Percentiles rank a stretch among this genome's conserved stretches.
These are phyloP conservation scores for Populus davidiana DNA, from an alignment of 345 rosid species.

Conservation along the genomic window DNA sequence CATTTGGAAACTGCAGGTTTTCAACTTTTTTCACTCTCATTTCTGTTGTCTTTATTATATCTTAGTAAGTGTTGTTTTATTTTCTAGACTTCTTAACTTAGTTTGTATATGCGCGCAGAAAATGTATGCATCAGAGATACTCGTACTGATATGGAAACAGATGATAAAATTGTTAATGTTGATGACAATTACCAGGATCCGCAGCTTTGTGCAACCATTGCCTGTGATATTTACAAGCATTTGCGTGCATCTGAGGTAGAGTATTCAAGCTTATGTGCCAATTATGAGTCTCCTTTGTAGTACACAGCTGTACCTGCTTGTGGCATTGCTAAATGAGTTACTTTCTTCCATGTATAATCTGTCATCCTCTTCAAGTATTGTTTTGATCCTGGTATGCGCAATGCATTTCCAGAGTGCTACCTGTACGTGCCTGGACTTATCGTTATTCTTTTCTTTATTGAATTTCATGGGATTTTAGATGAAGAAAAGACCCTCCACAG, in stretches of 20 bases:
- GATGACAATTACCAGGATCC: conserved; percentile 61
- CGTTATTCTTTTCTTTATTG: neutral
- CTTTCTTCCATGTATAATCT: neutral
- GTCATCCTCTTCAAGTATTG: neutral
- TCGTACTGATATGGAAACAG: conserved; percentile 43
- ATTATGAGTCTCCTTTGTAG: neutral
- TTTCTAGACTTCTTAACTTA: neutral
- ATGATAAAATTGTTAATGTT: conserved; percentile 45
- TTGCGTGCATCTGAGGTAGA: conserved; percentile 72
- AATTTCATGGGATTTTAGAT: conserved; percentile 31
- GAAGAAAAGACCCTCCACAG: conserved; percentile 71
- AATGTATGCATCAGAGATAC: conserved; percentile 58
- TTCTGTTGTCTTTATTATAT: neutral
- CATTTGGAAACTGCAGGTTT: conserved; percentile 43
- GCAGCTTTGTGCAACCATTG: conserved; percentile 72
- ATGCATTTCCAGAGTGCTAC: neutral
- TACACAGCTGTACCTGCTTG: neutral
- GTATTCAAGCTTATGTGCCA: neutral
- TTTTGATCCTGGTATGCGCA: neutral
- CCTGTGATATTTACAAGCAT: conserved; percentile 53
- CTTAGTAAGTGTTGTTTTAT: neutral
- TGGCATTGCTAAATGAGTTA: neutral
- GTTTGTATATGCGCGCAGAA: conserved; percentile 37
- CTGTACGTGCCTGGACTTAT: neutral
- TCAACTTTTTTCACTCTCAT: neutral